Base-by-base conservation (phyloP, 2,329 filamentous ascomycete genomes). In the Cercospora zeina region DNA sequence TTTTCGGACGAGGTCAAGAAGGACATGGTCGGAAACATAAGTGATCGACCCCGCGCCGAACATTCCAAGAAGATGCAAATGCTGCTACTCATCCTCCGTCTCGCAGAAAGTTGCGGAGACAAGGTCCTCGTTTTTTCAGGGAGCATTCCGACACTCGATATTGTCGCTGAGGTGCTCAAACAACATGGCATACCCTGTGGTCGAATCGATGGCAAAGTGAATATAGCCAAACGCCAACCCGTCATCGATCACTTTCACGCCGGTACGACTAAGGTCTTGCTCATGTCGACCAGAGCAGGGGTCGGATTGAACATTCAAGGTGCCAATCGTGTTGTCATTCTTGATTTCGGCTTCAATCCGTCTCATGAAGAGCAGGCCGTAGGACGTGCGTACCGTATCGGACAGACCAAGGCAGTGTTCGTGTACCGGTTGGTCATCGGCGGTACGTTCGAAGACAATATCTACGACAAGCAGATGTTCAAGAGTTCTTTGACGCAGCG, bases 211-310 rank as follows among this genome's bases (percentile, higher is more conserved):
- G 91, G 93, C 2, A 75, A 69, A 0, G 88, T 88, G 0, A 70
- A 73, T 0, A 81, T 88, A 42, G 62, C 68, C 0, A 78, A 77
- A 45, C 86, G 93, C 9, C 89, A 91, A 72, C 73, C 75, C 1
- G 76, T 84, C 42, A 84, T 88, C 8, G 89, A 90, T 65, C 72
- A 77, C 0, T 96, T 96, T 80, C 93, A 95, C 68, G 71, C 72
- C 0, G 81, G 86, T 24, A 61, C 74, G 1, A 68, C 66, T 21
- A 70, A 79, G 16, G 80, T 96, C 0, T 90, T 90, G 71, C 78
- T 97, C 1, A 91, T 96, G 61, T 96, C 91, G 0, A 96, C 91
- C 0, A 86, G 77, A 63, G 91, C 93, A 8, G 93, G 92, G 21
- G 78, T 92, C 1, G 93, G 93, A 0, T 80, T 96, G 54, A 97